A percentile compares a stretch with the other conserved stretches of the same genome.
Conservation (phyloP, 805 yeast genomes). For the Candida awuae region DNA sequence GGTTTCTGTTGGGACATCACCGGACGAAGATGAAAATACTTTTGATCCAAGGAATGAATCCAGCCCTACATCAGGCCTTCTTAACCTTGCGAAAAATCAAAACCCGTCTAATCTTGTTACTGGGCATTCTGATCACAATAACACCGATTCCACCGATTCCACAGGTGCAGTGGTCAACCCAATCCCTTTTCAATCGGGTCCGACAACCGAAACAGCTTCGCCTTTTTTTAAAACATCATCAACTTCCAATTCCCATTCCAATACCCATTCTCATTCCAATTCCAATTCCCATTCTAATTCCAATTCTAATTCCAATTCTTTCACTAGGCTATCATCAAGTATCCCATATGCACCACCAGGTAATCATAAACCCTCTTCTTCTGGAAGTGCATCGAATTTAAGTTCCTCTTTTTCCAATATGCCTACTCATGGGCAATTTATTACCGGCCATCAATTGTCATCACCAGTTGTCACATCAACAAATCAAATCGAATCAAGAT, state of each 20-base stretch:
- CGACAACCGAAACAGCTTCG: not conserved
- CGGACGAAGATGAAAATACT: slow-evolving; percentile 19
- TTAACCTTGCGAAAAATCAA: not conserved
- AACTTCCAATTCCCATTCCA: no score
- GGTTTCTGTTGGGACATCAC: slow-evolving; percentile 28
- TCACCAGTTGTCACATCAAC: slow-evolving; percentile 54
- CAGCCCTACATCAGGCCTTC: not conserved
- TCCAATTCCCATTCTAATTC: slow-evolving; percentile 7
- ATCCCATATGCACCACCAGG: slow-evolving; percentile 73
- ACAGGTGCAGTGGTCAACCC: no score
- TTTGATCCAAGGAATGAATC: slow-evolving; percentile 10
- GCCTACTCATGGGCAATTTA: slow-evolving; percentile 52
- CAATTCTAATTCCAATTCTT: slow-evolving; percentile 20
- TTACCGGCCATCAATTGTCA: slow-evolving; percentile 55
- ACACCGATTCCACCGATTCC: no score
- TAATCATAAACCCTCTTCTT: slow-evolving; percentile 31
- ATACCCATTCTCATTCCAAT: no score
- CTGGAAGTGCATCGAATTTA: slow-evolving; percentile 18
- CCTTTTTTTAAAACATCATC: slow-evolving; percentile 1
- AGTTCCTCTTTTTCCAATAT: slow-evolving; percentile 24
- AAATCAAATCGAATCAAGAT: slow-evolving; percentile 72
- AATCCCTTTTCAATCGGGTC: not conserved
- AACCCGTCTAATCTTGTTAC: not conserved
- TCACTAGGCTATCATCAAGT: slow-evolving; percentile 43
- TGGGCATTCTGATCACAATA: no score